Base-by-base conservation (phyloP, 306 rosid species). In the Quercus dentata region DNA sequence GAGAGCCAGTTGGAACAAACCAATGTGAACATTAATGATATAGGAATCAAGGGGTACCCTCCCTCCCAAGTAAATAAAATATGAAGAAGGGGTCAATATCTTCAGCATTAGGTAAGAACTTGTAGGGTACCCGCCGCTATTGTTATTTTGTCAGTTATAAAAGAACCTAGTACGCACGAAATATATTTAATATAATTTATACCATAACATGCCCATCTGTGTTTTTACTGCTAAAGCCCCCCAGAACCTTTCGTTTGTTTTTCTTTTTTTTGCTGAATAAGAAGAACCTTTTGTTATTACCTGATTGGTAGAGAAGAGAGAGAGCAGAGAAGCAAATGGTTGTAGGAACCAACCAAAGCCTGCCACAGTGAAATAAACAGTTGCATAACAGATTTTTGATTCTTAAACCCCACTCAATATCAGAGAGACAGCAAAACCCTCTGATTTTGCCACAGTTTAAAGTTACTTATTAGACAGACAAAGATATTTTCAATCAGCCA, bases 351-450 rank as follows among this genome's bases (percentile, higher is more conserved):
- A 83, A 86, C 78, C 70, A n/a, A 25, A 17, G 27, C 21, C n/a
- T 11, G 74, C 78, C 84, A 86, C 87, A 35, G 65, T 57, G 25
- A 41, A 70, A 74, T 5, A 15, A 76, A 83, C 79, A 83, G 85
- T 78, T 78, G 23, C 17, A 19, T 1, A 46, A 75, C 85, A 78
- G 74, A 71, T 78, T 30, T 59, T 10, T 59, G 3, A 59, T 59
- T 59, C 65, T 21, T 27, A 21, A 59, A 59, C 31, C 28, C 23
- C 5, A 4, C 30, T 61, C 54, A 12, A 49, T 12, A 49, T 49
- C 54, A 49, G 54, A 10, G 54, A 49, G 15, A 49, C 54, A 11
- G 12, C 54, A 11, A 49, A 49, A 49, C 44, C 51, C 54, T 64
- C 14, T 58, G 5, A 46, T 58, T 17, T 27, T 57, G 59, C 73